phyloP scores from a whole-genome alignment of 768 basidiomycete genomes.

The Boletus speciosus region DNA sequence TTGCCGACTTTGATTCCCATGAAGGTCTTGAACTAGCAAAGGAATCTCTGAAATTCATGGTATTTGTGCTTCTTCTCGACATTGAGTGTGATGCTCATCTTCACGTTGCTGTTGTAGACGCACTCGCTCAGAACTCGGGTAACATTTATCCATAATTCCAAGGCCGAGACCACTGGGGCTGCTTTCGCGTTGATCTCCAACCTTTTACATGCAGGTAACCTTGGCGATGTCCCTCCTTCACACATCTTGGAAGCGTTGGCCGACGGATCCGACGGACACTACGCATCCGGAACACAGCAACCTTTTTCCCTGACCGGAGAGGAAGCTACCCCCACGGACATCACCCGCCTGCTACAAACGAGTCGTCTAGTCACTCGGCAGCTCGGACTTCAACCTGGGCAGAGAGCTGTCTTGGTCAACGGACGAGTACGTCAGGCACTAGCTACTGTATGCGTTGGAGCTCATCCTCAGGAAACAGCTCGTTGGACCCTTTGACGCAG shows the following conservation, averaged over 20 bases:
- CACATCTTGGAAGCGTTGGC: conserved; percentile 15
- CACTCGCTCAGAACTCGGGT: conserved; percentile 51
- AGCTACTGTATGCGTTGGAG: neutral
- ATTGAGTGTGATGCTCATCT: neutral
- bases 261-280: conserved; percentile 6
- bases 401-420: conserved; percentile 69
- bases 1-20: conserved; percentile 73
- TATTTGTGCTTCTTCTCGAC: conserved; percentile 31
- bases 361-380: conserved; percentile 50
- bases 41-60: conserved; percentile 64
- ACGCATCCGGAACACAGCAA: conserved; percentile 33
- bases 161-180: conserved; percentile 9
- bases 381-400: conserved; percentile 56
- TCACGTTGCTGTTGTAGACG: conserved; percentile 32
- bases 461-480: conserved; percentile 45
- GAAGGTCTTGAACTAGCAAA: conserved; percentile 57
- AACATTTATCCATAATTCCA: conserved; percentile 77
- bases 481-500: conserved; percentile 61
- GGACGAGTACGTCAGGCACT: conserved; percentile 62
- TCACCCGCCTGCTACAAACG: conserved; percentile 38
- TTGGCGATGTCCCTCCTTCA: conserved; percentile 30
- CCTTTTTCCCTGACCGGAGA: conserved; percentile 31
- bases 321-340: conserved; percentile 27
- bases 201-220: conserved; percentile 40
- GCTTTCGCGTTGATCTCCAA: conserved; percentile 49